Conservation (phyloP, 805 yeast species). For the Schizosaccharomyces osmophilus region DNA sequence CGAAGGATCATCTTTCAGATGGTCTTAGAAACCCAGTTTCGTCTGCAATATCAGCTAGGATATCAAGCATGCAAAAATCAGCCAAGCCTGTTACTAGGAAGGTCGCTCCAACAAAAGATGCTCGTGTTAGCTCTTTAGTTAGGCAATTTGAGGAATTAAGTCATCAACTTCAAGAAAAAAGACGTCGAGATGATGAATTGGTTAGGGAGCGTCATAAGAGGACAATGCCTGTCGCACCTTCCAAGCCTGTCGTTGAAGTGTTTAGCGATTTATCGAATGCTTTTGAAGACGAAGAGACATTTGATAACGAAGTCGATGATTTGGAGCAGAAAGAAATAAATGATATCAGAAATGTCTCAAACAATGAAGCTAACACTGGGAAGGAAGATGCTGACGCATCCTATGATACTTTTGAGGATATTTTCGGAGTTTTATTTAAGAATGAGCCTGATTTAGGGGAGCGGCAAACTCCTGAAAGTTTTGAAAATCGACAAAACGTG, state of each 20-base stretch:
- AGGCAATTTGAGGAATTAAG: constrained; percentile 63
- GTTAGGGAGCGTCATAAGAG: constrained; percentile 22
- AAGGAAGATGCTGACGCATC: not conserved
- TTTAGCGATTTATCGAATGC: constrained; percentile 76
- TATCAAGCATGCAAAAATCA: not conserved
- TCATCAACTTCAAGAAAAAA: constrained; percentile 62
- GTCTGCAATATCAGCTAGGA: not conserved
- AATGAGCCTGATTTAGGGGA: not conserved
- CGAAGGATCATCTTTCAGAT: not conserved
- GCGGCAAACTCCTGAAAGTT: not conserved
- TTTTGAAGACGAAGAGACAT: constrained; percentile 28
- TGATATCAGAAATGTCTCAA: too few species aligned
- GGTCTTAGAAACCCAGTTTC: not conserved
- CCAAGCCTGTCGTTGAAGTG: constrained; percentile 75
- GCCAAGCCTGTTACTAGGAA: not conserved
- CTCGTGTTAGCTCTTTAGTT: constrained; percentile 17
- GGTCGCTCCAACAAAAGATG: not conserved
- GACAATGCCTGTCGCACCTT: constrained; percentile 44
- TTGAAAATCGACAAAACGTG: not conserved
- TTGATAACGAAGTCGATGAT: constrained; percentile 12
- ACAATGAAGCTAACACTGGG: too few species aligned
- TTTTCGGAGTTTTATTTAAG: not conserved
- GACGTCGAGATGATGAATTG: constrained; percentile 52
- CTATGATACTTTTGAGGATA: not conserved
- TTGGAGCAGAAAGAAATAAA: too few species aligned